These are phyloP conservation scores for Russula virescens DNA, from an alignment of 768 basidiomycete genomes.

Conservation along the genomic window DNA sequence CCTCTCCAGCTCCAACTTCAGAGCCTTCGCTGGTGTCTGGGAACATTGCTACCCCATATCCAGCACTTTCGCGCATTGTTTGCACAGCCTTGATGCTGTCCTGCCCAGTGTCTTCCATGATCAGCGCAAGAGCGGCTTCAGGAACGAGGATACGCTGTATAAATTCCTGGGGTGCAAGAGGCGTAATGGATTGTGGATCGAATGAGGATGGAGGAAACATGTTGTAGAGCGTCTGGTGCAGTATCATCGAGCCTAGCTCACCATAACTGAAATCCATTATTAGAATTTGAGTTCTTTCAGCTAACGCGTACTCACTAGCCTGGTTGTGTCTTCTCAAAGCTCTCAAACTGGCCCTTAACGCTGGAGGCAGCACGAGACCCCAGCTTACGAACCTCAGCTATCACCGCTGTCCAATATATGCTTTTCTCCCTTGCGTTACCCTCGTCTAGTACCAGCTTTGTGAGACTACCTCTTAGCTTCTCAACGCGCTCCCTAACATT, in stretches of 20 bases:
- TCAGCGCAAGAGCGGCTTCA: constrained; percentile 76
- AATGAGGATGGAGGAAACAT: constrained; percentile 64
- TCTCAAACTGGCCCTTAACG: constrained; percentile 68
- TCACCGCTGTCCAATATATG: constrained; percentile 64
- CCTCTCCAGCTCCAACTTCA: constrained; percentile 36
- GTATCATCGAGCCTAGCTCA: constrained; percentile 75
- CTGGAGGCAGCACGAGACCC: constrained; percentile 63
- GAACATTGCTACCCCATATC: constrained; percentile 84
- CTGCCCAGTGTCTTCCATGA: constrained; percentile 65
- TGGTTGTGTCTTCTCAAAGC: constrained; percentile 77
- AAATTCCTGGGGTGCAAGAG: constrained; percentile 72
- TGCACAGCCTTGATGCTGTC: constrained; percentile 44
- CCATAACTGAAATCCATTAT: constrained; percentile 57
- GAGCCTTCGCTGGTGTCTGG: constrained; percentile 49
- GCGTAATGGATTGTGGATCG: constrained; percentile 46
- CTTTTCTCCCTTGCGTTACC: constrained; percentile 38
- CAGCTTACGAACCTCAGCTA: constrained; percentile 55
- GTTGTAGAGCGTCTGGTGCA: constrained; percentile 68
- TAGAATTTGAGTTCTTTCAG: neutral
- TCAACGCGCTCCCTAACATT: constrained; percentile 48
- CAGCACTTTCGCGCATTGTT: constrained; percentile 68
- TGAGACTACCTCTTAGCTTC: constrained; percentile 42
- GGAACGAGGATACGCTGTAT: constrained; percentile 84
- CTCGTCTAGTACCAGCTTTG: constrained; percentile 43
- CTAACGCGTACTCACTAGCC: constrained; percentile 65